Evolutionary conservation across 495 filamentous ascomycete genomes (phyloP), one percentile per base, ranked within the genome.

Genomic region (Venustampulla echinocandica): DNA sequence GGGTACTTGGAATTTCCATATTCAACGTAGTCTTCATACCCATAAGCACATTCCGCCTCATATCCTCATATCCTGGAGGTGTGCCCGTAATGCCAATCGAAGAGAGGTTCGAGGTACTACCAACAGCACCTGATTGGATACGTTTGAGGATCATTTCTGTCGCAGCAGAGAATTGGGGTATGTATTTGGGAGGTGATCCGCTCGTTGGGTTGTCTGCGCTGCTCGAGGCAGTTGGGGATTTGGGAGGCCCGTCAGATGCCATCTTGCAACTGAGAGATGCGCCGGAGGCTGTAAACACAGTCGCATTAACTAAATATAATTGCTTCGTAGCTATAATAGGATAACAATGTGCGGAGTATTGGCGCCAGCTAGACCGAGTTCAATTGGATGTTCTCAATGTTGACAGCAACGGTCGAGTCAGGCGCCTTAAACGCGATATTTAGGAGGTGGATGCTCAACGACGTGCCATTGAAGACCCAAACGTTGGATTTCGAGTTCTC

Each of bases 71-170:
- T 0, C 64, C 57, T 0, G 64, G 57, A 15, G 63, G 56, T 32
- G 59, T 60, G 41, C 68, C 64, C 53, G 50, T 60, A 14, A 61
- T 25, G 37, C 46, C 7, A 20, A 54, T 43, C 18, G 52, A 48
- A n/a, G 47, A 48, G 47, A 58, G 4, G 57, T 62, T 17, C 2
- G 46, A 34, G 0, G 55, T 21, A 48, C 49, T 3, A 59, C 63
- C n/a, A 64, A 46, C 43, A 55, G 64, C 36, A 13, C 54, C 57
- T 11, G 47, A 46, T 14, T 54, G 57, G 34, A 79, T 68, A 14
- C 74, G 62, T 42, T 73, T 71, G 10, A 80, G 65, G 13, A 80
- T 79, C 69, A 79, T 65, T 48, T 76, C 69, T 0, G 76, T 78
- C 0, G 74, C 62, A 6, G 70, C 69, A 5, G 67, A 70, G 55